These are phyloP conservation scores for Penicillium sp. DNA, from an alignment of 2,329 filamentous ascomycete species.

Conservation along the genomic window DNA sequence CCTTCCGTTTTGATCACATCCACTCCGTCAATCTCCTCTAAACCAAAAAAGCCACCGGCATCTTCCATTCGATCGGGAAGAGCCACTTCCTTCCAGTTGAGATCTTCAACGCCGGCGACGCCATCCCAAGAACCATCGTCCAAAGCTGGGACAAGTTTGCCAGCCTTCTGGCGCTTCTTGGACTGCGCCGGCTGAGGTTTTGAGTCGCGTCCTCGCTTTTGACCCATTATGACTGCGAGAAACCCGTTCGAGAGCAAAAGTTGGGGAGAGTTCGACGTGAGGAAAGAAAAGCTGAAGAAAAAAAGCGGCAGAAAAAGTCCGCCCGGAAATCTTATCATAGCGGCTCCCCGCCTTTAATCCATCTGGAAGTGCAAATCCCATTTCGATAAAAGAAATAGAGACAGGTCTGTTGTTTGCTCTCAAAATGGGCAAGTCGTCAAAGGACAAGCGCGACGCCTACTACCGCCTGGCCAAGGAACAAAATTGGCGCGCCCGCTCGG, in stretches of 20 bases:
- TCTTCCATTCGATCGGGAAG: slow-evolving; percentile 80
- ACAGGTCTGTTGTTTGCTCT: not conserved
- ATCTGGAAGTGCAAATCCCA: slow-evolving; percentile 29
- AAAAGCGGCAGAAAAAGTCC: slow-evolving; percentile 41
- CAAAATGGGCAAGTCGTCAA: slow-evolving; percentile 91
- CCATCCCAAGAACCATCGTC: slow-evolving; percentile 30
- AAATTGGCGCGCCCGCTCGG: slow-evolving; percentile 94
- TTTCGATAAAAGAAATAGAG: slow-evolving; percentile 8
- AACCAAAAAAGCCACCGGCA: slow-evolving; percentile 88
- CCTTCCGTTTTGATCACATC: slow-evolving; percentile 74
- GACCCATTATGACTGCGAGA: slow-evolving; percentile 33
- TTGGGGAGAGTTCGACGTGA: slow-evolving; percentile 6
- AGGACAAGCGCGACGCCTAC: slow-evolving; percentile 98
- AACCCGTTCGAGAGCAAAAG: slow-evolving; percentile 1
- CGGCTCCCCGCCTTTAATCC: slow-evolving; percentile 30
- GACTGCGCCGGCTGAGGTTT: slow-evolving; percentile 33
- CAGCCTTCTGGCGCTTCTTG: slow-evolving; percentile 43
- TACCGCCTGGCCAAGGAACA: slow-evolving; percentile 98
- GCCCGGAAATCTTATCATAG: slow-evolving; percentile 40
- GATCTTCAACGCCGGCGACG: slow-evolving; percentile 51
- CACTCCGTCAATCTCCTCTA: slow-evolving; percentile 91
- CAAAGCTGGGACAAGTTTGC: slow-evolving; percentile 17
- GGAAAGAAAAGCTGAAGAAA: slow-evolving; percentile 29
- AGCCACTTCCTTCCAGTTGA: slow-evolving; percentile 67
- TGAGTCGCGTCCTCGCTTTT: slow-evolving; percentile 40